Base-by-base conservation (phyloP, 2,329 filamentous ascomycete species). In the Ceratocystis ficicola region DNA sequence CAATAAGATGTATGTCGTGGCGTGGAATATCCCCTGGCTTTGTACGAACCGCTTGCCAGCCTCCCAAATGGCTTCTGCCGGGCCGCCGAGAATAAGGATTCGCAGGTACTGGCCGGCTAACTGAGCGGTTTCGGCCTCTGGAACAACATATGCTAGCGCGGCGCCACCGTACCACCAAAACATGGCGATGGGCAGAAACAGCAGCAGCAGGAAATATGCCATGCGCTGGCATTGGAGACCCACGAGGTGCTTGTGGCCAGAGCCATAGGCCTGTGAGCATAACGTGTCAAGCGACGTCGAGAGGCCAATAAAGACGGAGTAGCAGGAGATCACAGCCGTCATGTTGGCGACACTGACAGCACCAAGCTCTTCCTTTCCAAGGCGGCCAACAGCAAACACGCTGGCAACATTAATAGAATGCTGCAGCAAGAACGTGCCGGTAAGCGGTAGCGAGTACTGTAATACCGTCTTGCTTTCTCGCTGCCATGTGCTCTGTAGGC, bases 241-340 rank as follows among this genome's bases (percentile, higher is more conserved):
- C 10, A 97, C 93, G 4, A 97, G 83, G 70, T 92, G 88, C 73
- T 88, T 95, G 73, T 88, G 88, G 0, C 93, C 93, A 0, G 89
- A 95, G 1, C 94, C 93, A 73, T 95, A 97, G 0, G 94, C 93
- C 75, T 97, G 93, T 0, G 93, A 85, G 74, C 93, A 96, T 1
- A 97, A 84, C 0, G 93, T 97, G 75, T 97, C 93, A 46, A 97
- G 79, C 69, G 87, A 90, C 3, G 93, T 97, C 0, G 91, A 87
- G 15, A 97, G 80, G n/a, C 91, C 88, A 72, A 91, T 88, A 72
- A 89, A 88, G 17, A 89, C 84, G 0, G 87, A 87, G 71, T 88
- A 86, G 67, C 87, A 89, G 15, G 83, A 88, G 70, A 94, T 92
- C 69, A 85, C 90, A 32, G 86, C 86, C 1, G 87, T 89, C 89